phyloP scores from a whole-genome alignment of 2,329 filamentous ascomycete genomes.

The Helotiales sp. region DNA sequence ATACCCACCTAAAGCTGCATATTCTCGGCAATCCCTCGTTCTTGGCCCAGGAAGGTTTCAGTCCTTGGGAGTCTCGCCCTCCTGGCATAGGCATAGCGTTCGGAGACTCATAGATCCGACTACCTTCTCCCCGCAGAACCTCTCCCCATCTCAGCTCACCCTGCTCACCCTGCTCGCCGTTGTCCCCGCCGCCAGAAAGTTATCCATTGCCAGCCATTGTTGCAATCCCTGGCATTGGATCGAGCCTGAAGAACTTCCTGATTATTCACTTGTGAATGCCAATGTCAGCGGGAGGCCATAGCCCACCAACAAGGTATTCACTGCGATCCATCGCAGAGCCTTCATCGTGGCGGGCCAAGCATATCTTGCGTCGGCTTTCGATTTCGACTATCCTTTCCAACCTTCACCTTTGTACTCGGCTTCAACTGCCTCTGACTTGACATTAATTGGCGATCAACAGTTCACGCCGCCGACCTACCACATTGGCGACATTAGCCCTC shows the following conservation, averaged over 20 bases:
- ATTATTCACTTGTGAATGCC: conserved; percentile 24
- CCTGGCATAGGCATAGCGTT: conserved; percentile 25
- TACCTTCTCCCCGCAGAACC: conserved; percentile 22
- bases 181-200: background rate
- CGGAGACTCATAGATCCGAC: conserved; percentile 20
- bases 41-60: conserved; percentile 29
- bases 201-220: conserved; percentile 12
- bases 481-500: conserved; percentile 32
- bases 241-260: background rate
- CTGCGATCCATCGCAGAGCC: conserved; percentile 41
- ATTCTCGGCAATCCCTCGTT: conserved; percentile 18
- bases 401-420: conserved; percentile 39
- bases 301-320: conserved; percentile 22
- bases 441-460: conserved; percentile 39
- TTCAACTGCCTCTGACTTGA: conserved; percentile 39
- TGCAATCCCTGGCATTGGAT: conserved; percentile 7
- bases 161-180: background rate
- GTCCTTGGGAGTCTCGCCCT: conserved; percentile 26
- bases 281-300: conserved; percentile 33
- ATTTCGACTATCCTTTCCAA: conserved; percentile 39
- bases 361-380: conserved; percentile 39
- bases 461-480: conserved; percentile 34
- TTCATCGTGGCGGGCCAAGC: conserved; percentile 41
- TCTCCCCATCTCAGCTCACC: background rate
- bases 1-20: conserved; percentile 10